Conservation (phyloP, 2,329 filamentous ascomycete species). For the Leptographium radiaticola region DNA sequence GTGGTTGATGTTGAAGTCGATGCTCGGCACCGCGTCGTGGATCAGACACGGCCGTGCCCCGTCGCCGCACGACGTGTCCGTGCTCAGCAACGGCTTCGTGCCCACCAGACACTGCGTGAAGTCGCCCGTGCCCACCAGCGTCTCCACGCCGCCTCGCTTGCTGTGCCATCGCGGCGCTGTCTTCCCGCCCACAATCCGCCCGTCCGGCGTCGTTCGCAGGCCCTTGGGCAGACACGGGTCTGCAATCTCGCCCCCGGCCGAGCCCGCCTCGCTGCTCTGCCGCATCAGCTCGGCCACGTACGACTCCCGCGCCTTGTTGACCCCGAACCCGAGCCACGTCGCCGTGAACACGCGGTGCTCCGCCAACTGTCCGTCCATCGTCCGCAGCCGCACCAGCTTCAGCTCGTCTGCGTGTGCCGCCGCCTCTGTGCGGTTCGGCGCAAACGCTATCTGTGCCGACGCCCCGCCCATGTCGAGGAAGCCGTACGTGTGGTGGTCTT, state of each 20-base stretch:
- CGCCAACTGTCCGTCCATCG: constrained; percentile 58
- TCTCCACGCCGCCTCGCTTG: constrained; percentile 17
- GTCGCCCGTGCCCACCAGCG: constrained; percentile 68
- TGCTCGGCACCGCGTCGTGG: constrained; percentile 85
- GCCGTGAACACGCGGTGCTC: constrained; percentile 92
- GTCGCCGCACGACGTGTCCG: constrained; percentile 60
- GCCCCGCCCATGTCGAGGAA: constrained; percentile 98
- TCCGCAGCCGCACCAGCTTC: constrained; percentile 74
- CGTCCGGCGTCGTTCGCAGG: constrained; percentile 60
- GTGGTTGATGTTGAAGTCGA: constrained; percentile 95
- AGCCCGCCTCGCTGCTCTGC: constrained; percentile 35
- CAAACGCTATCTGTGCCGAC: constrained; percentile 95
- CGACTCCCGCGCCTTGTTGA: constrained; percentile 76
- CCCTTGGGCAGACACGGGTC: constrained; percentile 85
- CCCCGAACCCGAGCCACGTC: constrained; percentile 95
- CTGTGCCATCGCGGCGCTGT: constrained; percentile 11
- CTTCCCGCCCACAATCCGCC: constrained; percentile 18
- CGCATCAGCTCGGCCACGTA: constrained; percentile 70
- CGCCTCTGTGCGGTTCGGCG: constrained; percentile 82
- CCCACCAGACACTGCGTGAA: constrained; percentile 75
- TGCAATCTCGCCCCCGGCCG: constrained; percentile 52
- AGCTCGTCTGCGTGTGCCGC: constrained; percentile 81
- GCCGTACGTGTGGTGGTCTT: constrained; percentile 86
- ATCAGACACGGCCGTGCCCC: constrained; percentile 73
- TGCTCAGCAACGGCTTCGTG: constrained; percentile 78